These are phyloP conservation scores for Geotrichum citri-aurantii DNA, from an alignment of 1,139 yeast species.

Conservation along the genomic window DNA sequence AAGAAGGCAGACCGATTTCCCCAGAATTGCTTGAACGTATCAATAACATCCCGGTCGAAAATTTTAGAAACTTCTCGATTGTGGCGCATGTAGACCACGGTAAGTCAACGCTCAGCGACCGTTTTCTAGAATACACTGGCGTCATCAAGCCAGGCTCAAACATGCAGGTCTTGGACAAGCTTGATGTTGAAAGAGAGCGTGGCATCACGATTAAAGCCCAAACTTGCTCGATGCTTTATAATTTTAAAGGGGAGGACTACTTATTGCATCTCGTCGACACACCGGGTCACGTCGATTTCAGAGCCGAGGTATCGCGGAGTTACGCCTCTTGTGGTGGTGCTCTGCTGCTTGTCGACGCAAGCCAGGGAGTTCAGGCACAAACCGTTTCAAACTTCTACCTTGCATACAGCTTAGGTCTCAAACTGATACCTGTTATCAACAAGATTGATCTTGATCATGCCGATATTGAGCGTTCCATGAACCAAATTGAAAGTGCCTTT, in stretches of 20 bases:
- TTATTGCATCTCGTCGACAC: slow-evolving; percentile 89
- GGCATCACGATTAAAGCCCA: slow-evolving; percentile 98
- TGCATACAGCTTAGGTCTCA: slow-evolving; percentile 80
- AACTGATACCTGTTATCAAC: slow-evolving; percentile 82
- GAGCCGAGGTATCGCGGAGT: slow-evolving; percentile 88
- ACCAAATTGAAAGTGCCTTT: slow-evolving; percentile 77
- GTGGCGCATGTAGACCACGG: slow-evolving; percentile 99
- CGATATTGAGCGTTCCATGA: slow-evolving; percentile 71
- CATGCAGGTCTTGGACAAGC: slow-evolving; percentile 82
- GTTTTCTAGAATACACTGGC: slow-evolving; percentile 80
- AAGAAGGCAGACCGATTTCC: slow-evolving; percentile 10
- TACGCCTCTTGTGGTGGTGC: slow-evolving; percentile 98
- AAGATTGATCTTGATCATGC: slow-evolving; percentile 90
- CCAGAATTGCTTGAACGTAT: slow-evolving; percentile 46
- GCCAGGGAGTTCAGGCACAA: slow-evolving; percentile 96
- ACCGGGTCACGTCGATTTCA: slow-evolving; percentile 96
- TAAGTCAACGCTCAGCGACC: slow-evolving; percentile 83
- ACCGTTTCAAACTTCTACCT: slow-evolving; percentile 92
- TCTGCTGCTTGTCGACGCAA: slow-evolving; percentile 79
- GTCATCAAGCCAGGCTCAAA: slow-evolving; percentile 74
- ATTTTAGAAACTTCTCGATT: slow-evolving; percentile 85
- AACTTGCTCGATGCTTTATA: slow-evolving; percentile 88
- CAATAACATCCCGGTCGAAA: slow-evolving; percentile 66
- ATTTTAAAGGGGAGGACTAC: slow-evolving; percentile 65
- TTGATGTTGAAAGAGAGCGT: slow-evolving; percentile 91